A percentile compares a stretch with the other conserved stretches of the same genome.
phyloP scores from a whole-genome alignment of 768 basidiomycete species.

The Scleroderma bovista region DNA sequence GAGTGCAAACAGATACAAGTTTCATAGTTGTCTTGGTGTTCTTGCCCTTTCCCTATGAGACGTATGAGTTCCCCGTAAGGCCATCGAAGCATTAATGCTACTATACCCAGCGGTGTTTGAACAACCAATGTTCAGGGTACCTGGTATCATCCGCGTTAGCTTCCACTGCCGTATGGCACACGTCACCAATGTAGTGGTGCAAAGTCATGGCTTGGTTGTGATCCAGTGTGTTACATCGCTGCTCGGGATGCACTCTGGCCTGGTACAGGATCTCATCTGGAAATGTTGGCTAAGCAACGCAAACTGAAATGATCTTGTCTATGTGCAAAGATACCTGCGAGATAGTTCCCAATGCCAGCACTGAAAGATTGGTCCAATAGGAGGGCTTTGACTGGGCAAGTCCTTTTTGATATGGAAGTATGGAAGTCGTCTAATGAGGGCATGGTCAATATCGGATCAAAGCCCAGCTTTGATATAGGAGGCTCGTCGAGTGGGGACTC shows the following conservation, averaged over 20 bases:
- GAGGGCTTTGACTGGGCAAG: slow-evolving; percentile 69
- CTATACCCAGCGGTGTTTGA: slow-evolving; percentile 61
- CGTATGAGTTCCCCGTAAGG: slow-evolving; percentile 10
- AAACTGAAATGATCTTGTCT: background rate
- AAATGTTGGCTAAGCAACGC: background rate
- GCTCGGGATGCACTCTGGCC: slow-evolving; percentile 66
- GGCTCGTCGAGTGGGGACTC: slow-evolving; percentile 52
- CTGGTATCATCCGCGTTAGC: slow-evolving; percentile 63
- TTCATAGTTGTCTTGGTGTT: slow-evolving; percentile 41
- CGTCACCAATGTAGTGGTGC: slow-evolving; percentile 46
- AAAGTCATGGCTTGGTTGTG: slow-evolving; percentile 44
- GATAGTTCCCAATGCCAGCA: slow-evolving; percentile 80
- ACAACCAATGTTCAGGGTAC: slow-evolving; percentile 67
- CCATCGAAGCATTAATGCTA: background rate
- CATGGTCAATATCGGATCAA: slow-evolving; percentile 73
- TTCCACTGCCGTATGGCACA: slow-evolving; percentile 57
- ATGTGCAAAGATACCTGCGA: slow-evolving; percentile 48
- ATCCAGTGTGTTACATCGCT: slow-evolving; percentile 52
- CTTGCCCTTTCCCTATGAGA: slow-evolving; percentile 52
- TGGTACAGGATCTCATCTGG: slow-evolving; percentile 73
- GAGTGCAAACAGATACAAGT: slow-evolving; percentile 33
- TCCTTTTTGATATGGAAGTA: slow-evolving; percentile 42
- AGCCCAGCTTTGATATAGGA: slow-evolving; percentile 68
- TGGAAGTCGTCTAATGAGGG: slow-evolving; percentile 50
- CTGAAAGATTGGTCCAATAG: slow-evolving; percentile 76